Percentiles rank a stretch among this genome's conserved stretches.
Evolutionary conservation across 805 yeast genomes (phyloP).

Genomic region (Kluyveromyces dobzhanskii): DNA sequence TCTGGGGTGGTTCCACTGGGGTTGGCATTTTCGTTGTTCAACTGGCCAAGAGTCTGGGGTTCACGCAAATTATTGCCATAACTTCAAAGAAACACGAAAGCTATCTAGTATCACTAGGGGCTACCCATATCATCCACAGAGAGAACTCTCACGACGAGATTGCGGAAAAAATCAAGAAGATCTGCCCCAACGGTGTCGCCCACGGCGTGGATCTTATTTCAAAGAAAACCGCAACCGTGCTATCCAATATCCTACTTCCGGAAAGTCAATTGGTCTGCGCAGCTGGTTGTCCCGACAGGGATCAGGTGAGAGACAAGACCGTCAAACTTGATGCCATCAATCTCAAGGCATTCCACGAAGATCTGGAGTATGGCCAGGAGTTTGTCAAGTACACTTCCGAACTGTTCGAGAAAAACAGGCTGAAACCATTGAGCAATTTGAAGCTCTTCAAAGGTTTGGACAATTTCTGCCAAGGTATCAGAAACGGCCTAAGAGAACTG

Average conservation of each 20-base stretch:
- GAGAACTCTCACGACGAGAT: constrained; percentile 21
- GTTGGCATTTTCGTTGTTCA: constrained; percentile 39
- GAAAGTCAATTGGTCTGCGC: constrained; percentile 32
- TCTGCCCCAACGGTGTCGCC: constrained; percentile 24
- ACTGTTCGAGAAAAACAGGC: constrained; percentile 21
- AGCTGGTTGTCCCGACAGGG: constrained; percentile 28
- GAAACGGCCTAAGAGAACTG: constrained; percentile 31
- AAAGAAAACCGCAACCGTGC: constrained; percentile 30
- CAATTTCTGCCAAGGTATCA: constrained; percentile 23
- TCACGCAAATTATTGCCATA: constrained; percentile 34
- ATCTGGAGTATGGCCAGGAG: constrained; percentile 30
- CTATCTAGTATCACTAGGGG: constrained; percentile 34
- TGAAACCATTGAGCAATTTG: constrained; percentile 30
- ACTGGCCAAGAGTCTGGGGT: constrained; percentile 33
- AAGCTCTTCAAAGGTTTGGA: constrained; percentile 31
- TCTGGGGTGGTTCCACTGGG: constrained; percentile 45
- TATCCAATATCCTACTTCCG: constrained; percentile 16
- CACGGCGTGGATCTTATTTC: constrained; percentile 40
- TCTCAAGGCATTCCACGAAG: constrained; percentile 38
- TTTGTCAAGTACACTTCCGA: constrained; percentile 30
- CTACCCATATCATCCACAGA: constrained; percentile 34
- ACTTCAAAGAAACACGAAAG: constrained; percentile 35
- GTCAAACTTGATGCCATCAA: constrained; percentile 29
- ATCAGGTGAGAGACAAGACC: constrained; percentile 10
- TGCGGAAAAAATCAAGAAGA: constrained; percentile 12